A percentile compares a stretch with the other conserved stretches of the same genome.
Evolutionary conservation across 2,329 filamentous ascomycete species (phyloP).

Genomic region (Nemania sp.): DNA sequence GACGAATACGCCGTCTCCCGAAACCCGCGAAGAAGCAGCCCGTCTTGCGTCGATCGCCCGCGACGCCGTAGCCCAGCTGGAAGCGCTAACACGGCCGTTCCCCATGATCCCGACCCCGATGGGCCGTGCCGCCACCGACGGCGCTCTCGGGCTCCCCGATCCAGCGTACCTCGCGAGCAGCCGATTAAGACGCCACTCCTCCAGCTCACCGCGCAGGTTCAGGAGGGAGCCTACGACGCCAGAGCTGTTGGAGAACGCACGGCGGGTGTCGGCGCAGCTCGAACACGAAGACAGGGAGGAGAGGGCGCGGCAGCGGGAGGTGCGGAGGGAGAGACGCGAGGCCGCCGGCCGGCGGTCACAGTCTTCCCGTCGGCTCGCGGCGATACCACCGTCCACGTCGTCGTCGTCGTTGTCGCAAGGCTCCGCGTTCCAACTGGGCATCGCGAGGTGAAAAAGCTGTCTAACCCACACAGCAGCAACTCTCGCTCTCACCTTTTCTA

Average conservation of each 20-base stretch:
- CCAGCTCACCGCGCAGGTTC: background rate
- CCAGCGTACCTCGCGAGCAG: constrained; percentile 4
- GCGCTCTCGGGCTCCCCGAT: constrained; percentile 5
- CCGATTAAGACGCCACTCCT: constrained; percentile 12
- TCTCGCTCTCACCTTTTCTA: background rate
- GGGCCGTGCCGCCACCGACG: constrained; percentile 12
- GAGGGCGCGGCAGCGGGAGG: constrained; percentile 6
- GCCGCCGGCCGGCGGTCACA: background rate
- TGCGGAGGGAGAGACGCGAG: constrained; percentile 15
- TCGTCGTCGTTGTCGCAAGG: constrained; percentile 13
- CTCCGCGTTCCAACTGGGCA: background rate
- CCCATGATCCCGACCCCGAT: background rate
- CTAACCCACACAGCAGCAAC: background rate
- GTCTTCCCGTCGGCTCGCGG: constrained; percentile 3
- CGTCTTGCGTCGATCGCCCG: constrained; percentile 31
- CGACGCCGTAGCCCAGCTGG: constrained; percentile 29
- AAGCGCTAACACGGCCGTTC: constrained; percentile 28
- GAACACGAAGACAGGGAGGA: constrained; percentile 26
- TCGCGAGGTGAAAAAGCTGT: background rate
- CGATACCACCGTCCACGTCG: constrained; percentile 7
- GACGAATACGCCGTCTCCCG: constrained; percentile 9
- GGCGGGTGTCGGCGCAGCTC: constrained; percentile 29
- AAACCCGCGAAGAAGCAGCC: constrained; percentile 29
- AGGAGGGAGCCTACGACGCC: constrained; percentile 23
- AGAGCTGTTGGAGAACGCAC: constrained; percentile 28